These are phyloP conservation scores for Dendrostoma leiphaemia DNA, from an alignment of 2,329 filamentous ascomycete species.

Conservation along the genomic window DNA sequence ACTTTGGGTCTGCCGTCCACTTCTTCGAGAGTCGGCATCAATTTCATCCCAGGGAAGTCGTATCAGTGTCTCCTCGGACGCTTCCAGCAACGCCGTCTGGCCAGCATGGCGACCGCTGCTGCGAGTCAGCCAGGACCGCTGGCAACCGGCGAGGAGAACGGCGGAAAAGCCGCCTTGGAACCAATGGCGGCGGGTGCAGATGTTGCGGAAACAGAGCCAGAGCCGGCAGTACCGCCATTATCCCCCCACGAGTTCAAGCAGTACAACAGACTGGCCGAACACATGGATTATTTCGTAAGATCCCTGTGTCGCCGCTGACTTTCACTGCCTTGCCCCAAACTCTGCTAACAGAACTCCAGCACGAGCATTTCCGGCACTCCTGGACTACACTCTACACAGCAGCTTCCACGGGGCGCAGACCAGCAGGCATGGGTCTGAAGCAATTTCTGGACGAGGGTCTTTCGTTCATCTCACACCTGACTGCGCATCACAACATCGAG, in stretches of 20 bases:
- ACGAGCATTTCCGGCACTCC: constrained; percentile 71
- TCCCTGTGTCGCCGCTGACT: constrained; percentile 12
- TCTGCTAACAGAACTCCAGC: constrained; percentile 41
- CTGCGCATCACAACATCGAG: constrained; percentile 78
- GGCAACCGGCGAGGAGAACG: not conserved
- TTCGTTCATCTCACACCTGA: constrained; percentile 69
- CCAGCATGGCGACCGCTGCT: constrained; percentile 5
- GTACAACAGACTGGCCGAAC: constrained; percentile 72
- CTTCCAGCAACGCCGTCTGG: not conserved
- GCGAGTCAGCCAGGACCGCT: not conserved
- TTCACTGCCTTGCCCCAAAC: not conserved
- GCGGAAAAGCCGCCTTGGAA: not conserved
- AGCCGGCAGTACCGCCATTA: constrained; percentile 54
- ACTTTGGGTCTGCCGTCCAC: too few relatives aligned
- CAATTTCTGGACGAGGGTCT: constrained; percentile 68
- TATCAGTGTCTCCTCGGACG: too few relatives aligned
- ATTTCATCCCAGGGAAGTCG: not conserved
- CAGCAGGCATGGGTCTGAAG: constrained; percentile 61
- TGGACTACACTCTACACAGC: constrained; percentile 73
- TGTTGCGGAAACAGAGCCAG: constrained; percentile 9
- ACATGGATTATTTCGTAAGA: constrained; percentile 71
- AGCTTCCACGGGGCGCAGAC: constrained; percentile 57
- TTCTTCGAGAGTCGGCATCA: not conserved
- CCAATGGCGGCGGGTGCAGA: too few relatives aligned
- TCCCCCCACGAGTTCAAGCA: constrained; percentile 63